Base-by-base conservation (phyloP, 108 stramenopile genomes). In the Licmophora abbreviata region DNA sequence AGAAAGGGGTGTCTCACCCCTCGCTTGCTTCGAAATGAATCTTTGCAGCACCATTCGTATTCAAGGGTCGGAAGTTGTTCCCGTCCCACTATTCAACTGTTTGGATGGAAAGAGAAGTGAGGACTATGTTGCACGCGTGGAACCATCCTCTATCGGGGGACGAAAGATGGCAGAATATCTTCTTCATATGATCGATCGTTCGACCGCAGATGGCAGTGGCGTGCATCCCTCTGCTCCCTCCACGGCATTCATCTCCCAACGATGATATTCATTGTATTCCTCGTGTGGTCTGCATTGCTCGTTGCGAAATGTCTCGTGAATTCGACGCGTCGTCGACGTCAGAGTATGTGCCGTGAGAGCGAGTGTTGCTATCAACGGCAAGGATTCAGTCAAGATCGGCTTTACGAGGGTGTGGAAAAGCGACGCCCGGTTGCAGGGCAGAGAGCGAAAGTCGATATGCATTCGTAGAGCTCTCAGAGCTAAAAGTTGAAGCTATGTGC, bases 71-170 rank as follows among this genome's bases (percentile, higher is more conserved):
- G 60, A 83, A 38, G 88, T 94, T 17, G 70, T 88, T 24, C 83
- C 85, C 12, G 61, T 94, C 14, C 86, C 88, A 15, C 69, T 94
- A 0, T 90, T 76, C 57, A 46, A 68, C 47, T 73, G 72, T 22
- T 59, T 94, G 40, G 81, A 94, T 65, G 89, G 89, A 27, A 87
- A 81, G 23, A 56, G 56, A 43, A 68, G 69, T 29, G 59, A 49
- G 11, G 93, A 94, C 61, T 94, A 94, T 63, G 75, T 83, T 27
- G 76, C 77, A n/a, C 64, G 93, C 32, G 93, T 94, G 21, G 93
- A 94, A 59, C 93, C 93, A 51, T 81, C 76, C 20, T 62, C 78
- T n/a, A 23, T 29, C 8, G 93, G 93, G 28, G 93, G 93, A 10
- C 48, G 48, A 23, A 91, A 91, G 52, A 83, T 94, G 83, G 93